Evolutionary conservation across 2,329 filamentous ascomycete genomes (phyloP), one percentile per base, ranked within the genome.

Genomic region (Paraphaeosphaeria minitans): DNA sequence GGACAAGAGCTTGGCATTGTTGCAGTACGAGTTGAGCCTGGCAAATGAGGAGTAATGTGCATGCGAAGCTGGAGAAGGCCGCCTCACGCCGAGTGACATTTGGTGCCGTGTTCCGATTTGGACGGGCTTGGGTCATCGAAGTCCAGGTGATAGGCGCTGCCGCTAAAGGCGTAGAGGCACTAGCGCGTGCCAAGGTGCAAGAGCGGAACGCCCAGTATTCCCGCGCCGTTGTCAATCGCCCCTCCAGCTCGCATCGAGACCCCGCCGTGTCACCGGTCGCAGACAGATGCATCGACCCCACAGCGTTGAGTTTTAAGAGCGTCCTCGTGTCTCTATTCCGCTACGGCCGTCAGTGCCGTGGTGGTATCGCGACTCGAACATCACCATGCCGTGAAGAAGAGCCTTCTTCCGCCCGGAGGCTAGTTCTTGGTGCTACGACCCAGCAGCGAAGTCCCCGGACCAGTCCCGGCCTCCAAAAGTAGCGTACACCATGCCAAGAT

Each of bases 131-230:
- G 43, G 19, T 19, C 21, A 37, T 46, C 14, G 27, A 50, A 37
- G 54, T 39, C 39, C 54, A 43, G 43, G 24, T 47, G 21, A 50
- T 56, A 53, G 51, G 51, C 51, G 43, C 21, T 21, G 67, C 63
- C 65, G 31, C 33, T 48, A 60, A 46, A 58, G 12, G 27, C 27
- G 35, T 22, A 45, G 41, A 37, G 39, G 9, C 39, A 33, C 50
- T 43, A 53, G 41, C 35, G 46, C 29, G 29, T 35, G 46, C 46
- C 27, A 49, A 49, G 46, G 43, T 29, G 22, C 21, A 31, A 49
- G 27, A 64, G 70, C 67, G 70, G 67, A 66, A 68, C 46, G 39
- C 64, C 69, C 68, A 67, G 70, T 14, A 66, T 65, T 59, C 47
- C 55, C 55, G 55, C 42, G 60, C 60, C 58, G 61, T 61, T 57